Percentiles rank a stretch among this genome's conserved stretches.
Conservation (phyloP, 2,329 filamentous ascomycete species). For the Aspergillus uvarum region DNA sequence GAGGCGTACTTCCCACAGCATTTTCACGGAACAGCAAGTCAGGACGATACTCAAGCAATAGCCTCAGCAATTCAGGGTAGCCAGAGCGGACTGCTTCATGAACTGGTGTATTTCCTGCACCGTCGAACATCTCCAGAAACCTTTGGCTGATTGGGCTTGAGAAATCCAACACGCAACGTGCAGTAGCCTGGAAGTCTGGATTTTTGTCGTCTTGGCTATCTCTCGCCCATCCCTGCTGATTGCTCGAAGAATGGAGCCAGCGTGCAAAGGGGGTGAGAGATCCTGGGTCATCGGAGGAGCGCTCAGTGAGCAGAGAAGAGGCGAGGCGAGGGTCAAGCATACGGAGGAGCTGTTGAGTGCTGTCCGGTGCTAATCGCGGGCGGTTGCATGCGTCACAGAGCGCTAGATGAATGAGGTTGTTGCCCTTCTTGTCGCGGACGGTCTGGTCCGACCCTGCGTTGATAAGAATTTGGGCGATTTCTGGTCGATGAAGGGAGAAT, state of each 20-base stretch:
- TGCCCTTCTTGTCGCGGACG: slow-evolving; percentile 57
- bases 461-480: slow-evolving; percentile 58
- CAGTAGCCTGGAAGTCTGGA: background rate
- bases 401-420: slow-evolving; percentile 69
- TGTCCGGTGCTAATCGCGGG: slow-evolving; percentile 33
- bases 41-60: slow-evolving; percentile 54
- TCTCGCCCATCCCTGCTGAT: background rate
- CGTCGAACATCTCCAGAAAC: slow-evolving; percentile 48
- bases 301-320: slow-evolving; percentile 32
- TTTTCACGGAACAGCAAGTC: slow-evolving; percentile 69
- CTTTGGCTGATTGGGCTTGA: slow-evolving; percentile 52
- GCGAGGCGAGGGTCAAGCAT: slow-evolving; percentile 56
- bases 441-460: slow-evolving; percentile 69
- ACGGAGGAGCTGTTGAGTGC: slow-evolving; percentile 60
- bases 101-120: slow-evolving; percentile 45
- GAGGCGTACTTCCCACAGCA: slow-evolving; percentile 70
- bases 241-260: slow-evolving; percentile 48
- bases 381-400: slow-evolving; percentile 29
- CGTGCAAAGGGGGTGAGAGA: slow-evolving; percentile 55
- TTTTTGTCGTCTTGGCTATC: background rate
- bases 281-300: slow-evolving; percentile 26
- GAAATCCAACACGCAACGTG: slow-evolving; percentile 32
- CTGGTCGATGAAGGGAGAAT: slow-evolving; percentile 47
- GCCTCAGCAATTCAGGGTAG: slow-evolving; percentile 56
- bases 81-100: slow-evolving; percentile 45